A percentile compares a stretch with the other conserved stretches of the same genome.
These are phyloP conservation scores for Ceratocystis albifundus DNA, from an alignment of 2,329 filamentous ascomycete genomes.

Conservation along the genomic window DNA sequence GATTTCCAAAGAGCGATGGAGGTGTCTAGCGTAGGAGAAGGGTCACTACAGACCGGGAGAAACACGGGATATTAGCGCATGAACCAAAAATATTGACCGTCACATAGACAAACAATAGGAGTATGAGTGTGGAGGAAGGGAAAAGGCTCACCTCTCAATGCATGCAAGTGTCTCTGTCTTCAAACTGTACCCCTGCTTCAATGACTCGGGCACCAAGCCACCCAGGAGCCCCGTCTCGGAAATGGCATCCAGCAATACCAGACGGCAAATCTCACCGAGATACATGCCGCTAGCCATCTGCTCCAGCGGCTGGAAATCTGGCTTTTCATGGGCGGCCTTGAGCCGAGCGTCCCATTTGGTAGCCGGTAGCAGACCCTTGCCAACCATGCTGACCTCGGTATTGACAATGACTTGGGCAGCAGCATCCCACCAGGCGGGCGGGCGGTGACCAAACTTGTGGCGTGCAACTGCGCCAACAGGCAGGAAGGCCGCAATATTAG, in stretches of 20 bases:
- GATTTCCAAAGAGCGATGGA: conserved; percentile 12
- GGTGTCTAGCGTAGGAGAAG: background rate
- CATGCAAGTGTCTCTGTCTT: conserved; percentile 49
- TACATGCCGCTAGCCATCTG: conserved; percentile 55
- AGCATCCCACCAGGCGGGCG: conserved; percentile 44
- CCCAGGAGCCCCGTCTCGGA: conserved; percentile 43
- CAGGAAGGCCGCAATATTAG: conserved; percentile 54
- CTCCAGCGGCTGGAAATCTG: conserved; percentile 52
- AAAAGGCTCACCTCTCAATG: conserved; percentile 42
- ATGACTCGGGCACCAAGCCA: conserved; percentile 43
- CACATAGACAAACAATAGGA: background rate
- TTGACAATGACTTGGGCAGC: conserved; percentile 55
- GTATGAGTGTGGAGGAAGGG: background rate
- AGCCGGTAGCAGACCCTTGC: conserved; percentile 44
- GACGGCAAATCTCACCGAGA: conserved; percentile 51
- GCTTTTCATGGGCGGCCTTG: conserved; percentile 41
- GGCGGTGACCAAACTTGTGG: conserved; percentile 46
- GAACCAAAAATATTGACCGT: too few relatives aligned
- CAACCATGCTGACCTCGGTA: conserved; percentile 57
- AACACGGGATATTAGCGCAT: conserved; percentile 22
- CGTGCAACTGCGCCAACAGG: conserved; percentile 45
- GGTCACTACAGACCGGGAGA: conserved; percentile 22
- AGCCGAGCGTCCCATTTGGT: conserved; percentile 51
- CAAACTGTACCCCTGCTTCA: conserved; percentile 44
- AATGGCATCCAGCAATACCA: conserved; percentile 48